Conservation (phyloP, 1,139 yeast genomes). For the Candida labiduridarum region DNA sequence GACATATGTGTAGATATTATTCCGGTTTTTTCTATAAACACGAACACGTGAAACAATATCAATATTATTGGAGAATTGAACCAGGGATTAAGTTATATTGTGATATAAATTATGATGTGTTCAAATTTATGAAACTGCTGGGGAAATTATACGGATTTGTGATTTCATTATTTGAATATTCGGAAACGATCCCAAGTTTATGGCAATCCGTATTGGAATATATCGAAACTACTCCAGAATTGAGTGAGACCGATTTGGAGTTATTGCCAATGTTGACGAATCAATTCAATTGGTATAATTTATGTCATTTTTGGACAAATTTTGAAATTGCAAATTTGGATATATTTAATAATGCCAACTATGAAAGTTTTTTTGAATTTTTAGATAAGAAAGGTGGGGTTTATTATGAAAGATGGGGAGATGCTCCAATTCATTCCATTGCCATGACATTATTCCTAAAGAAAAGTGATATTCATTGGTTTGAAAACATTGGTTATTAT, state of each 20-base stretch:
- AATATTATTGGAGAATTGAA: constrained; percentile 40
- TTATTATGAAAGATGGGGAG: constrained; percentile 46
- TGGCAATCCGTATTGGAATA: constrained; percentile 28
- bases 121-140: constrained; percentile 24
- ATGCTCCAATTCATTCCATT: constrained; percentile 41
- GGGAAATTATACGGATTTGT: constrained; percentile 30
- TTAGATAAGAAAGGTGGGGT: constrained; percentile 38
- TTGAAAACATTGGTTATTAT: constrained; percentile 34
- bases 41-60: constrained; percentile 30
- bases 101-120: constrained; percentile 33
- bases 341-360: constrained; percentile 24
- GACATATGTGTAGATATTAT: constrained; percentile 42
- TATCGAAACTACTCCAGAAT: constrained; percentile 13
- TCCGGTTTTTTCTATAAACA: constrained; percentile 39
- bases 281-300: constrained; percentile 29
- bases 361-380: constrained; percentile 27
- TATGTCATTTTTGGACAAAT: constrained; percentile 45
- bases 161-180: constrained; percentile 34
- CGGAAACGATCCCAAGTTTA: constrained; percentile 33
- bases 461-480: constrained; percentile 32
- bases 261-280: constrained; percentile 17
- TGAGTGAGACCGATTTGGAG: constrained; percentile 16
- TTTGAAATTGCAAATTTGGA: constrained; percentile 38
- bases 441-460: constrained; percentile 28
- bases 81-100: constrained; percentile 34